phyloP scores from a whole-genome alignment of 2,329 filamentous ascomycete genomes.

The Dactylellina drechsleri region DNA sequence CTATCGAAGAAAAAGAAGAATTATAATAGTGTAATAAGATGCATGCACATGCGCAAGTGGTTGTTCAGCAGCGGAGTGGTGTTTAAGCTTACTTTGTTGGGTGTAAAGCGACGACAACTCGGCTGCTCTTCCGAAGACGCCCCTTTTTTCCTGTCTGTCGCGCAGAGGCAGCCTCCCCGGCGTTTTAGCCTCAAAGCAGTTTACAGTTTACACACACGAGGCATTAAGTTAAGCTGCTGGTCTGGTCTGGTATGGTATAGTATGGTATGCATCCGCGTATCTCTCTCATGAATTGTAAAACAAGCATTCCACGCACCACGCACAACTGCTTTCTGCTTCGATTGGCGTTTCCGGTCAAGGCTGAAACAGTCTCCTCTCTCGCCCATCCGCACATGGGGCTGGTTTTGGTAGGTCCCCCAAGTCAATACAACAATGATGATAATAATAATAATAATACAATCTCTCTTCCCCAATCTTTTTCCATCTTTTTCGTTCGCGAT shows the following conservation, averaged over 20 bases:
- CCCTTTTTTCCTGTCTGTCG: constrained; percentile 17
- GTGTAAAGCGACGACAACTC: not conserved
- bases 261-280: too few species aligned
- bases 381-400: constrained; percentile 15
- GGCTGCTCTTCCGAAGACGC: constrained; percentile 49
- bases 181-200: not conserved
- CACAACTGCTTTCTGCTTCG: constrained; percentile 25
- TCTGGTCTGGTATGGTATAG: too few species aligned
- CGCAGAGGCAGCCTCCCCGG: constrained; percentile 18
- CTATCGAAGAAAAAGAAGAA: too few species aligned
- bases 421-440: too few species aligned
- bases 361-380: constrained; percentile 32
- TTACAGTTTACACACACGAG: not conserved
- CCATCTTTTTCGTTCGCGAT: too few species aligned
- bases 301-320: constrained; percentile 28
- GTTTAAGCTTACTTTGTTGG: not conserved
- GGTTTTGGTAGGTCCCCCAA: constrained; percentile 40
- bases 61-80: not conserved
- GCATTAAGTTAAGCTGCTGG: too few species aligned
- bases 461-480: too few species aligned
- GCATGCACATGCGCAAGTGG: not conserved
- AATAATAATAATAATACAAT: too few species aligned
- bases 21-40: not conserved
- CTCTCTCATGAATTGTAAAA: too few species aligned
- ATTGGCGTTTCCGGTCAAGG: constrained; percentile 51